phyloP scores from a whole-genome alignment of 176 grass and related monocot genomes.

The Oryza meridionalis region DNA sequence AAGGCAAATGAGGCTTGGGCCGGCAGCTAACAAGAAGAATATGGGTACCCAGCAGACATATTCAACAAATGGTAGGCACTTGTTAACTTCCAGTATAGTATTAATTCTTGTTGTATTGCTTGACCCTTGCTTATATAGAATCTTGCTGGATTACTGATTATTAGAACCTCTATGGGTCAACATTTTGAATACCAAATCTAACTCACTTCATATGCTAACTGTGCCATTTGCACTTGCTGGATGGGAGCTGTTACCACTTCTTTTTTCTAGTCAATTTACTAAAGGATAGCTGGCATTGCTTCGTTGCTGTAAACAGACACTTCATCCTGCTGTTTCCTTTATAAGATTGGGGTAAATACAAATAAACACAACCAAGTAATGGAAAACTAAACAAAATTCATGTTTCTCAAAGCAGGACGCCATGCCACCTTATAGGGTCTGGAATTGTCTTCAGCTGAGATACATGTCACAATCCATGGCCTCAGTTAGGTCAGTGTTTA shows the following conservation, averaged over 20 bases:
- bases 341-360: conserved; percentile 53
- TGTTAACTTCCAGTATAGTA: not conserved
- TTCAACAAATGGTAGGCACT: conserved; percentile 48
- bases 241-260: conserved; percentile 6
- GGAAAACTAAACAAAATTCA: conserved; percentile 63
- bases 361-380: conserved; percentile 54
- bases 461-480: conserved; percentile 55
- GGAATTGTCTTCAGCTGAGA: conserved; percentile 78
- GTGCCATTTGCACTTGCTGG: conserved; percentile 26
- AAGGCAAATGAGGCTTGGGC: conserved; percentile 81
- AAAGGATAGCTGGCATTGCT: conserved; percentile 42
- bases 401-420: conserved; percentile 81
- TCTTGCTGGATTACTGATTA: conserved; percentile 25
- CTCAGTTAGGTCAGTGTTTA: conserved; percentile 78
- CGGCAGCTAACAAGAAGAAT: conserved; percentile 82
- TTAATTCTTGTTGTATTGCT: conserved; percentile 18
- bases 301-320: conserved; percentile 52
- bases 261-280: conserved; percentile 36
- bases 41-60: conserved; percentile 61
- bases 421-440: conserved; percentile 78
- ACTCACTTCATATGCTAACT: conserved; percentile 15
- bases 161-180: conserved; percentile 28
- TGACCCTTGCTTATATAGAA: conserved; percentile 35
- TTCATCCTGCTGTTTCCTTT: conserved; percentile 55
- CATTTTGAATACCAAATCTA: conserved; percentile 16